phyloP scores from a whole-genome alignment of 441 rosid genomes.

The Sinapis alba region DNA sequence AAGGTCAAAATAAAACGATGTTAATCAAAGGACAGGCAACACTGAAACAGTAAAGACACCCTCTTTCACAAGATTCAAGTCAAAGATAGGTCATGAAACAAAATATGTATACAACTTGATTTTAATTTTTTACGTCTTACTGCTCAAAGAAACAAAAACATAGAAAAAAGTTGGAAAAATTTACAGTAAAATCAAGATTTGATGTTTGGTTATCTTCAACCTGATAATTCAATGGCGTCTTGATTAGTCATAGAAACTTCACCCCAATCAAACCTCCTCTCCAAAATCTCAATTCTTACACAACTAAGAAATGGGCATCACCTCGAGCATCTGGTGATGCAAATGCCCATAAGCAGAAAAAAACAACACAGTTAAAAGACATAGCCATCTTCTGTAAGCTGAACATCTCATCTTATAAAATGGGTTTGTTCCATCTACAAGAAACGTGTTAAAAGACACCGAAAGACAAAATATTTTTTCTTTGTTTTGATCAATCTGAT shows the following conservation, averaged over 20 bases:
- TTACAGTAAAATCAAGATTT: slow-evolving; percentile 22
- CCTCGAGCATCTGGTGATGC: slow-evolving; percentile 75
- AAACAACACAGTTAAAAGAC: slow-evolving; percentile 43
- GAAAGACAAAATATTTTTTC: too few relatives aligned
- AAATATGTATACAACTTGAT: too few relatives aligned
- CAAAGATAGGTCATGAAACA: neutral
- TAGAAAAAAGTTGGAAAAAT: too few relatives aligned
- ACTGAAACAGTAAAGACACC: neutral
- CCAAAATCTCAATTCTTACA: neutral
- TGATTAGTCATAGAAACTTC: slow-evolving; percentile 81
- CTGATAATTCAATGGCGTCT: slow-evolving; percentile 84
- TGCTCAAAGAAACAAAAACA: too few relatives aligned
- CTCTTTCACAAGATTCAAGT: neutral
- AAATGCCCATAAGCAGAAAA: slow-evolving; percentile 53
- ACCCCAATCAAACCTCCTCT: slow-evolving; percentile 85
- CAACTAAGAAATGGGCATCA: slow-evolving; percentile 19
- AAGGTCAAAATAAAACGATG: neutral
- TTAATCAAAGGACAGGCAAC: neutral
- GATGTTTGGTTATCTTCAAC: slow-evolving; percentile 66
- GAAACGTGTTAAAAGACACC: too few relatives aligned
- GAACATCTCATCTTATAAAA: slow-evolving; percentile 21
- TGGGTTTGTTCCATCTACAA: too few relatives aligned
- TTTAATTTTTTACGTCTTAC: too few relatives aligned
- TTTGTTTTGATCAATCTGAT: too few relatives aligned
- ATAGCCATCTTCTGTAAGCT: slow-evolving; percentile 52